Base-by-base conservation (phyloP, 2,329 filamentous ascomycete species). In the Samsoniella hepiali region DNA sequence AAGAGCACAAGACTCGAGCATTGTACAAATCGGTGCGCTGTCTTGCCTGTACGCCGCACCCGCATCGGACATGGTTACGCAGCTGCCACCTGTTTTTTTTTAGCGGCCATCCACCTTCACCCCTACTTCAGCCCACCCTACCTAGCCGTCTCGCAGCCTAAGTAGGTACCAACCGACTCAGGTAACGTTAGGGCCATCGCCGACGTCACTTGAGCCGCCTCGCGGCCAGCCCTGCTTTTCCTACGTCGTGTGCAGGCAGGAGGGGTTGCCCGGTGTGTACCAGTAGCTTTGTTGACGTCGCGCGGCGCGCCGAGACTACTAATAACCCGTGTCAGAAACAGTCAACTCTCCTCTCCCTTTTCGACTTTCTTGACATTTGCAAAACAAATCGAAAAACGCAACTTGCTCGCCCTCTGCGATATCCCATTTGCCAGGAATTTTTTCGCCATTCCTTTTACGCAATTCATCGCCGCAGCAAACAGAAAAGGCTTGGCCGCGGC, bases 141-240 rank as follows among this genome's bases (percentile, higher is more conserved):
- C 29, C 36, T 38, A 5, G 15, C 11, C 13, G 9, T 40, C 38
- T 13, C 38, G 13, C 38, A 40, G 7, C 38, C 22, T 22, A 22
- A 22, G 22, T 22, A 22, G 22, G 22, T 22, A 22, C 22, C 22
- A 22, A 22, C 22, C 22, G 22, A 22, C 22, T 22, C 22, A 22
- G 22, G 22, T 22, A 22, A 22, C 22, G 22, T 22, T 22, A 22
- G 22, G 38, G n/a, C 32, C 44, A 45, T 59, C 29, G 22, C 29
- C 58, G 58, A 61, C 58, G 58, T 61, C 58, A 61, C 58, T 61
- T 61, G 58, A 61, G 58, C 58, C 58, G 34, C 58, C 17, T 53
- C 13, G 13, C 47, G 44, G 58, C 32, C 47, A 53, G 58, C 44
- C 32, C 17, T 34, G 44, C 22, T 22, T 22, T 22, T 15, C 40